Evolutionary conservation across 2,329 filamentous ascomycete species (phyloP).

Genomic region (Pseudogymnoascus pannorum): DNA sequence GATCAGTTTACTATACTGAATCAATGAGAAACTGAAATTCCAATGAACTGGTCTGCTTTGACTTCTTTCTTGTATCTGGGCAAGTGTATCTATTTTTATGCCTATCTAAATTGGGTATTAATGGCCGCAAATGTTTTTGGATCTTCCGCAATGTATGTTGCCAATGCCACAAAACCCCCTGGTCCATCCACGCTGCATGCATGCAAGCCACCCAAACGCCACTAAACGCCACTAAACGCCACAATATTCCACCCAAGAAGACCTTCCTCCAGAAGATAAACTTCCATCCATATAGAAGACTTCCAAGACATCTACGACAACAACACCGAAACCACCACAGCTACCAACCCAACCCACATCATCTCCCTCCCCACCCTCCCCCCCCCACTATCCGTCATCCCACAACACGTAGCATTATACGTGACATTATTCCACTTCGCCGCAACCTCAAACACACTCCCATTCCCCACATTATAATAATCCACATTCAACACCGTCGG

Average conservation of each 20-base stretch:
- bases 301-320: not conserved
- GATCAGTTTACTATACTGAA: not conserved
- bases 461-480: slow-evolving; percentile 64
- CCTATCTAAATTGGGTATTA: slow-evolving; percentile 3
- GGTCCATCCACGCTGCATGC: not conserved
- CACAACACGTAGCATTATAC: slow-evolving; percentile 55
- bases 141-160: not conserved
- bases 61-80: not conserved
- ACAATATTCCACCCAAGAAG: too few species aligned
- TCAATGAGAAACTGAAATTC: not conserved
- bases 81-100: not conserved
- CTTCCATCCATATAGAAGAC: not conserved
- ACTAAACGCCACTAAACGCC: not conserved
- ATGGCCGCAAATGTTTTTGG: not conserved
- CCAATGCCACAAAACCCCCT: not conserved
- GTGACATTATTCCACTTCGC: slow-evolving; percentile 65
- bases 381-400: slow-evolving; percentile 30
- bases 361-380: slow-evolving; percentile 6
- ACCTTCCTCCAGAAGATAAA: too few species aligned
- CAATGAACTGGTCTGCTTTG: not conserved
- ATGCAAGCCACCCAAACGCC: slow-evolving; percentile 7
- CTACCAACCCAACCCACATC: not conserved
- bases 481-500: slow-evolving; percentile 79
- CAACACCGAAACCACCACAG: not conserved
- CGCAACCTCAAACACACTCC: slow-evolving; percentile 71